Evolutionary conservation across 2,329 filamentous ascomycete species (phyloP).

Genomic region (Botrytis galanthina): DNA sequence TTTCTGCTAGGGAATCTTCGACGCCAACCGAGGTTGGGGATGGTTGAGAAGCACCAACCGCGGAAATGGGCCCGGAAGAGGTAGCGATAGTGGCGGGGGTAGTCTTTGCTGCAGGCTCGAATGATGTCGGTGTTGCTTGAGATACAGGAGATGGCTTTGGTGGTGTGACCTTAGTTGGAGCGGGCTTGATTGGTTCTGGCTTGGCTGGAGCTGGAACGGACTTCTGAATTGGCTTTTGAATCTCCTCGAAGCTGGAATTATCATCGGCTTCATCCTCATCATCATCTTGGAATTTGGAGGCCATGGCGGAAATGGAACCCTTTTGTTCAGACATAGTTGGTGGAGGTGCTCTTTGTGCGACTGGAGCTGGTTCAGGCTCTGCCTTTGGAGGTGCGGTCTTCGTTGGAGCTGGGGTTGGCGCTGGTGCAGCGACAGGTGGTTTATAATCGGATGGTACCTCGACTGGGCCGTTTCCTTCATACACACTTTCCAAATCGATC

Average conservation of each 20-base stretch:
- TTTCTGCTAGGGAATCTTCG: conserved; percentile 68
- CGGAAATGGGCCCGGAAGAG: conserved; percentile 39
- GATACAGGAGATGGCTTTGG: conserved; percentile 37
- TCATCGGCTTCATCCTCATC: conserved; percentile 56
- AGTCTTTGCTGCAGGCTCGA: conserved; percentile 27
- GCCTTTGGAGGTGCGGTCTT: conserved; percentile 48
- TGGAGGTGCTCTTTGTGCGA: conserved; percentile 50
- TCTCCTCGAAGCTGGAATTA: conserved; percentile 82
- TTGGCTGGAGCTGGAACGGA: conserved; percentile 42
- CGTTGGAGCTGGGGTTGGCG: conserved; percentile 46
- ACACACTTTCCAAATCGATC: conserved; percentile 89
- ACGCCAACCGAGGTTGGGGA: conserved; percentile 46
- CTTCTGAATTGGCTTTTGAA: conserved; percentile 71
- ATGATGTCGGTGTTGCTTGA: conserved; percentile 28
- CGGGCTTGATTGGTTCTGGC: conserved; percentile 43
- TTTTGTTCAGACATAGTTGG: conserved; percentile 81
- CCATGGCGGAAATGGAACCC: conserved; percentile 79
- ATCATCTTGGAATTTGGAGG: conserved; percentile 80
- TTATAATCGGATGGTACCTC: conserved; percentile 73
- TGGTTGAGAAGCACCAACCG: conserved; percentile 33
- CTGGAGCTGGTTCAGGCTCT: conserved; percentile 51
- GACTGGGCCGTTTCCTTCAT: conserved; percentile 76
- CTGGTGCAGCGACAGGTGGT: conserved; percentile 47
- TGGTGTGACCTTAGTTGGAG: conserved; percentile 39
- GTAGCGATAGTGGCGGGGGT: conserved; percentile 38